A percentile compares a stretch with the other conserved stretches of the same genome.
Conservation (phyloP, 805 yeast genomes). For the Ogataea pignaliae region DNA sequence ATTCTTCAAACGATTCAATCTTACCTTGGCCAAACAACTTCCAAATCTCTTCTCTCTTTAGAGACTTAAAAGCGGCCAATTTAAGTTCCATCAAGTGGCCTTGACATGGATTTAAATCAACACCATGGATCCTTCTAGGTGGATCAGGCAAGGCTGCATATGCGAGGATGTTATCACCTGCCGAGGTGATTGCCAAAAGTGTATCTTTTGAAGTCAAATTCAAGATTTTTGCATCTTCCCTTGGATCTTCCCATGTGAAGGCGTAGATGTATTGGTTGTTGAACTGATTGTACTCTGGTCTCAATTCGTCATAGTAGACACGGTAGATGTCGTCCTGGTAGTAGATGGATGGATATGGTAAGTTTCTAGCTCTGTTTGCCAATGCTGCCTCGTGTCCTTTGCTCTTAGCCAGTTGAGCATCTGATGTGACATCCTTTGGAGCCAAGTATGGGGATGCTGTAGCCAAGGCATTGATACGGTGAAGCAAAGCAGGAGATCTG, state of each 20-base stretch:
- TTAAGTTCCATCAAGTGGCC: slow-evolving; percentile 77
- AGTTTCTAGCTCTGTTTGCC: slow-evolving; percentile 51
- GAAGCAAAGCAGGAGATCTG: slow-evolving; percentile 42
- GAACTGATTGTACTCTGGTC: slow-evolving; percentile 65
- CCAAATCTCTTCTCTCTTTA: slow-evolving; percentile 63
- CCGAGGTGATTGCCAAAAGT: slow-evolving; percentile 79
- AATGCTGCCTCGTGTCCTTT: slow-evolving; percentile 80
- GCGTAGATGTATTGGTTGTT: slow-evolving; percentile 79
- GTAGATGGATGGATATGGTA: slow-evolving; percentile 78
- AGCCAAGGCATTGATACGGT: slow-evolving; percentile 63
- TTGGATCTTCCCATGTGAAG: slow-evolving; percentile 89
- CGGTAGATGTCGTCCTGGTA: slow-evolving; percentile 77
- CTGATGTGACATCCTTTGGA: slow-evolving; percentile 38
- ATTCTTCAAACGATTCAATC: slow-evolving; percentile 45
- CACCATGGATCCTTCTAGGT: slow-evolving; percentile 78
- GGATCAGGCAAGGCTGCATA: slow-evolving; percentile 70
- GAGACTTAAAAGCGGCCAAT: slow-evolving; percentile 60
- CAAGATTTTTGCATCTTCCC: slow-evolving; percentile 68
- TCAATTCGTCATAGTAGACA: slow-evolving; percentile 71
- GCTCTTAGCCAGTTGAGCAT: slow-evolving; percentile 37
- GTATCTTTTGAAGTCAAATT: slow-evolving; percentile 61
- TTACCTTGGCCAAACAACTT: slow-evolving; percentile 72
- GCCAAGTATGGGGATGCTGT: slow-evolving; percentile 81
- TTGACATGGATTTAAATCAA: slow-evolving; percentile 80
- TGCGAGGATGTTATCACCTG: slow-evolving; percentile 76